Base-by-base conservation (phyloP, 306 rosid species). In the Begonia loranthoides region DNA sequence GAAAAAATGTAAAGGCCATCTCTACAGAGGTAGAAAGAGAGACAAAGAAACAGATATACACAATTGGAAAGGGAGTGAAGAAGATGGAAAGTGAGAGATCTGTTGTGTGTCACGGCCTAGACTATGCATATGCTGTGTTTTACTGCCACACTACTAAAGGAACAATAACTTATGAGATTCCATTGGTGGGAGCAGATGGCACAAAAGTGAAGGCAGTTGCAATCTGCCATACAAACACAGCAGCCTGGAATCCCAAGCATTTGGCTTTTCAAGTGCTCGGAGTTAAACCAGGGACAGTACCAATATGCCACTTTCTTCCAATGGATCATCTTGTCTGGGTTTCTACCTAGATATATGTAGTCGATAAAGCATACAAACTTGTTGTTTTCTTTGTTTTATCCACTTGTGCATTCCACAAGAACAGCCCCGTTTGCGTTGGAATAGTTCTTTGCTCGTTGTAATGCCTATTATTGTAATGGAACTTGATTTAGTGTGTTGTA, bases 261-360 rank as follows among this genome's bases (percentile, higher is more conserved):
- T 54, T 88, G 75, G 96, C 95, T 3, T 88, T 84, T 58, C 77
- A 73, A 56, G 80, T 79, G 3, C 86, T 88, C 14, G 79, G 81
- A 24, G 81, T 88, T 33, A 73, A 74, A 72, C 96, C 93, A 0
- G 96, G 95, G 39, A 79, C 77, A 0, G 75, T 76, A 51, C 84
- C 96, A 0, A 69, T 88, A 3, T 84, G 96, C 73, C 96, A 88
- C 57, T 88, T 84, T 65, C 93, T 88, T 50, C 96, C 96, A 0
- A 64, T 71, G 70, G 95, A 84, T 63, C 95, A 84, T 13, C 52
- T 84, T 48, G 87, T 88, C 6, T 88, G 93, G 97, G 72, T 79
- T 54, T 60, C 75, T 6, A 64, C 36, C 0, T 28, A 5, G 36
- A 28, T 4, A 28, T 28, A 28, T 28, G 4, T 28, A 2, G 22